Evolutionary conservation across 2,329 filamentous ascomycete species (phyloP), one percentile per base, ranked within the genome.

Genomic region (Neofusicoccum sp.): DNA sequence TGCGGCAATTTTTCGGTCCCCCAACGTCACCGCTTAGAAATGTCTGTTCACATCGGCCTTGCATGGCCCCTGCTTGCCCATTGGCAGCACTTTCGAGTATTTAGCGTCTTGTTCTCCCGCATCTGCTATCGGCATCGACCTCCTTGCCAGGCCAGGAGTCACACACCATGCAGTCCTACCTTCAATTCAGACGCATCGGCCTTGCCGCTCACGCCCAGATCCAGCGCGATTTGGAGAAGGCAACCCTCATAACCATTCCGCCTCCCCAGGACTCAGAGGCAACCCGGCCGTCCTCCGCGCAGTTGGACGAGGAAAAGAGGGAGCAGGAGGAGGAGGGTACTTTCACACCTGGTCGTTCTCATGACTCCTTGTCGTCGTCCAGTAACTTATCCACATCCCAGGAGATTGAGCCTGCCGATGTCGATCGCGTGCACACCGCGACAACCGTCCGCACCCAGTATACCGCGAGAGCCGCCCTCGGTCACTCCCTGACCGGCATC

Each of bases 401-500:
- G 34, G 69, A 70, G 22, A 59, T 50, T 44, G 52, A 63, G 37
- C 44, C 37, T 28, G 69, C 69, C 34, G 70, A 69, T 16, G 66
- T 62, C 31, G 61, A 61, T 22, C 61, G 62, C 64, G 56, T 16
- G 66, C 60, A 43, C 56, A 69, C 62, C 63, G 54, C 7, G 66
- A 66, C n/a, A 56, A 74, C 14, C 73, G 66, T 67, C 1, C 66
- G 68, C 4, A 76, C 73, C 0, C 71, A 71, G 31, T 68, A 71
- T 22, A 74, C 72, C 7, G 63, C 66, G 12, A 71, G 74, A 6
- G 71, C 71, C 1, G 71, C 71, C n/a, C 68, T 78, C 1, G 75
- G 76, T 0, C 64, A 64, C 11, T 67, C 71, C 4, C 62, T 79
- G 22, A 77, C 76, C 2, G 76, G 77, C 44, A 72, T 79, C 54